These are phyloP conservation scores for Diutina mesorugosa DNA, from an alignment of 1,139 yeast genomes.

Conservation along the genomic window DNA sequence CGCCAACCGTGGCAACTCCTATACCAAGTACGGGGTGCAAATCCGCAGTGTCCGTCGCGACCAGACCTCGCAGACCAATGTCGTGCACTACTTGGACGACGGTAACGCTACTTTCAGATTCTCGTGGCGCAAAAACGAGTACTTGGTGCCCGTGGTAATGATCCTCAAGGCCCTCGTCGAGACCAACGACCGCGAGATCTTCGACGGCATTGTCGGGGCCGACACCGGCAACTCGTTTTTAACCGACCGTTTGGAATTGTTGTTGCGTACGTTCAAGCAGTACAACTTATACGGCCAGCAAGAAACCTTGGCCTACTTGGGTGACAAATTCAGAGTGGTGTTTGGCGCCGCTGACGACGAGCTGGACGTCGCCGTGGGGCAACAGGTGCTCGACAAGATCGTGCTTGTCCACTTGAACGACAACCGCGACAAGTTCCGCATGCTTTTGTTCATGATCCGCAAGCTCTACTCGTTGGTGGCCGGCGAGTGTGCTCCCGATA, in stretches of 20 bases:
- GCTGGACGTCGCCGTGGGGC: constrained; percentile 84
- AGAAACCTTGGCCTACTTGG: constrained; percentile 85
- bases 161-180: constrained; percentile 81
- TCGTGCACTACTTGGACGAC: constrained; percentile 84
- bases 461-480: constrained; percentile 90
- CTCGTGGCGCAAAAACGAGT: constrained; percentile 95
- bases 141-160: constrained; percentile 87
- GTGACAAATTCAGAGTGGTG: constrained; percentile 91
- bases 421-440: constrained; percentile 67
- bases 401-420: constrained; percentile 79
- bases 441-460: constrained; percentile 88
- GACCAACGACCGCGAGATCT: constrained; percentile 87
- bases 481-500: constrained; percentile 93
- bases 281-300: constrained; percentile 70
- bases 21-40: constrained; percentile 86
- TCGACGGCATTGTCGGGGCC: constrained; percentile 89
- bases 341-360: constrained; percentile 83
- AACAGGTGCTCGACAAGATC: constrained; percentile 67
- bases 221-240: constrained; percentile 82
- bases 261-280: constrained; percentile 75
- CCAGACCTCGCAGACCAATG: constrained; percentile 95
- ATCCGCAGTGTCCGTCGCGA: constrained; percentile 92
- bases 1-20: constrained; percentile 84
- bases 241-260: constrained; percentile 93
- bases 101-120: constrained; percentile 95